Base-by-base conservation (phyloP, 306 rosid genomes). In the Castanea crenata region DNA sequence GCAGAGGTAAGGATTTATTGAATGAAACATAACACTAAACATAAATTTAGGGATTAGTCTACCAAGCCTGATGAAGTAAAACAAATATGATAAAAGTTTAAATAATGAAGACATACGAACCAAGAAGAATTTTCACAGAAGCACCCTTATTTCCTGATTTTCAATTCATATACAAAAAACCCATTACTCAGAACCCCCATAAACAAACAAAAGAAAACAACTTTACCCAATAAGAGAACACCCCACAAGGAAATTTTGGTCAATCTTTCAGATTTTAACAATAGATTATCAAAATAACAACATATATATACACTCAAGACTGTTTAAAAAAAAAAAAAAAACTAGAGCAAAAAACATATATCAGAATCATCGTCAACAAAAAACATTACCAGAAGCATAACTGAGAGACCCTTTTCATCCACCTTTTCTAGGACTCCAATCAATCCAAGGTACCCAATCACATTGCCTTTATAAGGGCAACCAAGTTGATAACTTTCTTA, bases 331-430 rank as follows among this genome's bases (percentile, higher is more conserved):
- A 38, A 38, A 38, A 0, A 25, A 25, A 38, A 58, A 7, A 11
- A 20, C 64, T 8, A 58, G 65, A 59, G 65, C 16, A 12, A n/a
- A 27, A n/a, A 59, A 59, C 18, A 23, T 1, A 20, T 21, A 59
- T 10, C 65, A 59, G 15, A 59, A 59, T 59, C 27, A 10, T 13
- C 65, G 23, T 25, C 29, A 8, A 20, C 29, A 55, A 18, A 31
- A 6, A 56, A 44, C 62, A 74, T 74, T 73, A 41, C 69, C 74
- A 57, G 68, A 74, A 74, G 12, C 59, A 5, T 20, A 27, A 29
- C 13, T 1, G 46, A 7, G 38, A 2, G 55, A 77, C 32, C 56
- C 27, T 2, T 3, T 16, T 18, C 41, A 49, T 3, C 71, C 21
- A 55, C 13, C 13, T 9, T 69, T 35, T 63, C 51, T 16, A 74